Conservation (phyloP, 352 stramenopile genomes). For the Phytopythium vexans region DNA sequence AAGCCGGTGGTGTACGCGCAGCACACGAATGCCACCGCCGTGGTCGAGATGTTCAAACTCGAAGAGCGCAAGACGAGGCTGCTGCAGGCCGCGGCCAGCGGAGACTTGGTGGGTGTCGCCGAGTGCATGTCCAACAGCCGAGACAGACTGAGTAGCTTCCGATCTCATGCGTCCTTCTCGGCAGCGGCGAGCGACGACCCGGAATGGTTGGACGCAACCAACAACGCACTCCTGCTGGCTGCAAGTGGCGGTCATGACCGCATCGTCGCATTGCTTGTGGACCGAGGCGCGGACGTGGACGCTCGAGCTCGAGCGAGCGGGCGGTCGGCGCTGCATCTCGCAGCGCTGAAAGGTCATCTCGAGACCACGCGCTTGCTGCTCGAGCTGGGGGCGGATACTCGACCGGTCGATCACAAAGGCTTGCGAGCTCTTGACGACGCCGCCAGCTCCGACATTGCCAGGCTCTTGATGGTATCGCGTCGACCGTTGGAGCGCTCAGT, state of each 20-base stretch:
- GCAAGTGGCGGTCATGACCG: background rate
- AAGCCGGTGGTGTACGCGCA: conserved; percentile 1
- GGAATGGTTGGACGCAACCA: conserved; percentile 1
- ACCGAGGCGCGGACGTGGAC: background rate
- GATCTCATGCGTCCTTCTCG: background rate
- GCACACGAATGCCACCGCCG: background rate
- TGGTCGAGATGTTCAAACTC: conserved; percentile 1
- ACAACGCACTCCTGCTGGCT: conserved; percentile 3
- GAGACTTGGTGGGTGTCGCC: background rate
- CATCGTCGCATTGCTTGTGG: background rate
- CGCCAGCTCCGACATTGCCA: background rate
- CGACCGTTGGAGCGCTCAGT: no score
- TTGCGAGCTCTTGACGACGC: background rate
- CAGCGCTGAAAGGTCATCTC: background rate
- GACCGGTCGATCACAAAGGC: background rate
- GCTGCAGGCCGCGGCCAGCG: background rate
- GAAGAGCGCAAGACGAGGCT: background rate
- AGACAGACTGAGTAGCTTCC: background rate
- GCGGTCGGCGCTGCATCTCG: conserved; percentile 2
- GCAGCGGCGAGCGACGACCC: background rate
- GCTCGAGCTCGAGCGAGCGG: background rate
- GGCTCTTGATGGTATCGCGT: background rate
- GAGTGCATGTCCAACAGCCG: background rate
- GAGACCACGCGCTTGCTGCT: background rate
- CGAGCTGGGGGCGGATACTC: background rate